Percentiles rank a stretch among this genome's conserved stretches.
Conservation (phyloP, 805 yeast species). For the Cyberlindnera nakhonratchasimensis region DNA sequence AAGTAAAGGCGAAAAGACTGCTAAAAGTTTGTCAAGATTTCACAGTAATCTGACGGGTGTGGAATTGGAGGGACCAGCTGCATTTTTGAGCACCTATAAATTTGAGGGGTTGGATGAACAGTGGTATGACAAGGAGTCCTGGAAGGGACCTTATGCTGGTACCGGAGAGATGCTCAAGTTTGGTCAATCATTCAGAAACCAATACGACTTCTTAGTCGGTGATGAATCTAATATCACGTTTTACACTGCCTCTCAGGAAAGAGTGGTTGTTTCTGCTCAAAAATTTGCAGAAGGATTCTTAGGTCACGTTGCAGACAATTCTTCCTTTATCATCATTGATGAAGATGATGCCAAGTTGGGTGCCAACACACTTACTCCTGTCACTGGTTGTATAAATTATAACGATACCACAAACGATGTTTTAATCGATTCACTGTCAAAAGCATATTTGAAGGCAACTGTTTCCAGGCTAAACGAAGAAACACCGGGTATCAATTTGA, state of each 20-base stretch:
- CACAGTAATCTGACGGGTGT: slow-evolving; percentile 36
- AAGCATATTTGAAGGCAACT: slow-evolving; percentile 22
- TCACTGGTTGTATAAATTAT: slow-evolving; percentile 37
- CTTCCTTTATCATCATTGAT: slow-evolving; percentile 39
- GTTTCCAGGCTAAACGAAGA: slow-evolving; percentile 32
- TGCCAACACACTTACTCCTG: slow-evolving; percentile 57
- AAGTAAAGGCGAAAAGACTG: slow-evolving; percentile 18
- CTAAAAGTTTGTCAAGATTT: slow-evolving; percentile 23
- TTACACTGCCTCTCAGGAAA: slow-evolving; percentile 51
- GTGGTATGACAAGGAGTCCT: slow-evolving; percentile 50
- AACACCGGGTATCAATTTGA: slow-evolving; percentile 40
- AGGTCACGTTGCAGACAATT: slow-evolving; percentile 35
- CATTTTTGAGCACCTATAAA: slow-evolving; percentile 38
- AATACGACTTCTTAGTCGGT: slow-evolving; percentile 43
- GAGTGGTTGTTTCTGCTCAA: slow-evolving; percentile 53
- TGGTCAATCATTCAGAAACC: slow-evolving; percentile 46
- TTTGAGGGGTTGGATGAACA: slow-evolving; percentile 39
- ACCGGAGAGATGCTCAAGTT: slow-evolving; percentile 43
- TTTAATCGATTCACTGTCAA: slow-evolving; percentile 29
- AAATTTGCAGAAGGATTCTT: slow-evolving; percentile 57
- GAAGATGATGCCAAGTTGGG: slow-evolving; percentile 47
- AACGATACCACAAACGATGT: slow-evolving; percentile 31
- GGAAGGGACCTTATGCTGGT: slow-evolving; percentile 51
- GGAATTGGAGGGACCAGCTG: slow-evolving; percentile 18
- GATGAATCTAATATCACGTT: slow-evolving; percentile 39